These are phyloP conservation scores for Penicillium nucicola DNA, from an alignment of 495 filamentous ascomycete species.

Conservation along the genomic window DNA sequence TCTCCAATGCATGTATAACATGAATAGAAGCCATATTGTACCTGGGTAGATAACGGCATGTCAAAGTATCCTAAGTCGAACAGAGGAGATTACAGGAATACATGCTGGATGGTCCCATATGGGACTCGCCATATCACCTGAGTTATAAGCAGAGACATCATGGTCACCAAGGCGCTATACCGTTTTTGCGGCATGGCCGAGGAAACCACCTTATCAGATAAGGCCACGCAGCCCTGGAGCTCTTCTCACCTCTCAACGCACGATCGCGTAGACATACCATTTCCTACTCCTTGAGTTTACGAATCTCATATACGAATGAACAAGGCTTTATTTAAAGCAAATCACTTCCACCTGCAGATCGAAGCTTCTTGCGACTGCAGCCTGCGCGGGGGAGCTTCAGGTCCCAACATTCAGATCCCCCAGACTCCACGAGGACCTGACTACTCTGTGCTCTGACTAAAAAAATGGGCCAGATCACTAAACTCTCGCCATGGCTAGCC, in stretches of 20 bases:
- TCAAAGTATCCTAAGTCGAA: too few species aligned
- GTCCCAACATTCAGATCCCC: background rate
- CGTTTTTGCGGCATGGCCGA: too few species aligned
- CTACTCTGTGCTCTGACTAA: background rate
- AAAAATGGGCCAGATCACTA: conserved; percentile 28
- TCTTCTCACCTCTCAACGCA: conserved; percentile 1
- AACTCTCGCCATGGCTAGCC: conserved; percentile 26
- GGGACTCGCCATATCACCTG: too few species aligned
- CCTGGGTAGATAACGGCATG: too few species aligned
- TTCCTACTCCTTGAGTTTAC: too few species aligned
- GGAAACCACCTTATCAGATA: conserved; percentile 20
- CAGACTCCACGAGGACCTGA: background rate
- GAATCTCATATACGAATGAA: background rate
- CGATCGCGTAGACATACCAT: background rate
- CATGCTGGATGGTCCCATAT: too few species aligned
- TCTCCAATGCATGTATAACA: too few species aligned
- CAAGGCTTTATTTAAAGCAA: too few species aligned
- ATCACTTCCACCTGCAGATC: background rate
- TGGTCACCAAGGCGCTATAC: background rate
- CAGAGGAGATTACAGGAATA: too few species aligned
- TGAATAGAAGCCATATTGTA: too few species aligned
- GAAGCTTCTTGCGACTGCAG: conserved; percentile 3
- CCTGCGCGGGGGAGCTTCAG: background rate
- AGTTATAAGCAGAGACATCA: too few species aligned
- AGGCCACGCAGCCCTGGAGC: conserved; percentile 32